Conservation (phyloP, 2,329 filamentous ascomycete genomes). For the Thermothelomyces thermophilus region DNA sequence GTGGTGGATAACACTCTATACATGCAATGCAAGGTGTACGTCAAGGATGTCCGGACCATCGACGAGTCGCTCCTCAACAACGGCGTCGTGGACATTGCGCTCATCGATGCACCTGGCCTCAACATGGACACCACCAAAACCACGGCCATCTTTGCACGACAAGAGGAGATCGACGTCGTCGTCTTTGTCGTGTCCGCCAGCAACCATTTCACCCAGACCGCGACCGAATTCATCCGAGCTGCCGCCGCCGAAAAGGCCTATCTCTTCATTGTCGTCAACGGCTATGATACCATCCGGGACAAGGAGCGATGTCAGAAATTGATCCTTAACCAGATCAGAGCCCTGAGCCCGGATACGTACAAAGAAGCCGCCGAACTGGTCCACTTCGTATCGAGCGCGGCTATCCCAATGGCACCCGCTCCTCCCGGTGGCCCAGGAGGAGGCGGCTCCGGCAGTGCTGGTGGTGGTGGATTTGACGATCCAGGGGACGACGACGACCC, state of each 20-base stretch:
- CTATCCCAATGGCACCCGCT: slow-evolving; percentile 66
- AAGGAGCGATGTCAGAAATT: slow-evolving; percentile 86
- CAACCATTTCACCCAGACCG: slow-evolving; percentile 95
- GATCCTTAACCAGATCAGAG: slow-evolving; percentile 82
- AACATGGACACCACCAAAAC: slow-evolving; percentile 97
- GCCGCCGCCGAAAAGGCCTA: slow-evolving; percentile 96
- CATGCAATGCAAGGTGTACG: slow-evolving; percentile 93
- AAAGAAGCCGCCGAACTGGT: slow-evolving; percentile 91
- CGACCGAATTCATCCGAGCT: slow-evolving; percentile 96
- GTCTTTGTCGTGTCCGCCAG: slow-evolving; percentile 97
- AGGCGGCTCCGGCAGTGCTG: slow-evolving; percentile 45
- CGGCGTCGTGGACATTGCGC: slow-evolving; percentile 92
- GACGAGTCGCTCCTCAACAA: slow-evolving; percentile 95
- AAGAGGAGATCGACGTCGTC: slow-evolving; percentile 98
- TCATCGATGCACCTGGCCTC: slow-evolving; percentile 92
- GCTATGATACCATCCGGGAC: slow-evolving; percentile 88
- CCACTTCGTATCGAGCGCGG: slow-evolving; percentile 96
- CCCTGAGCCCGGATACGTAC: slow-evolving; percentile 83
- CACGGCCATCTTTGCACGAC: slow-evolving; percentile 90
- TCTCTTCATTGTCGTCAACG: slow-evolving; percentile 98
- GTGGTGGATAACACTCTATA: slow-evolving; percentile 85
- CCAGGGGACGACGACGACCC: slow-evolving; percentile 46
- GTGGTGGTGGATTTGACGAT: slow-evolving; percentile 49
- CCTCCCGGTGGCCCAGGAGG: slow-evolving; percentile 50
- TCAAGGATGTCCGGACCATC: slow-evolving; percentile 80